Evolutionary conservation across 768 basidiomycete species (phyloP).

Genomic region (Termitomyces sp.): DNA sequence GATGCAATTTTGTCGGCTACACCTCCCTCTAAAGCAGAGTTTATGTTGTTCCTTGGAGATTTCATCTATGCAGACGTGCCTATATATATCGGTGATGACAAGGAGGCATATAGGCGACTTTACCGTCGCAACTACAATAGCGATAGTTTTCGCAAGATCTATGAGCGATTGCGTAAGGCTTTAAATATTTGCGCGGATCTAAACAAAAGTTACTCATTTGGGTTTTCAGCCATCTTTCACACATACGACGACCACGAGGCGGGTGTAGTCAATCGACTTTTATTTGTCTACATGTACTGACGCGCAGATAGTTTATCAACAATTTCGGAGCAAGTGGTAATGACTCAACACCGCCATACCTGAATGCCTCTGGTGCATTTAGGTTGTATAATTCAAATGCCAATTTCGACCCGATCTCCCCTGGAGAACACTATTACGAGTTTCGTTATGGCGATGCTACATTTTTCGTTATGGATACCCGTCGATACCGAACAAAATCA

Average conservation of each 20-base stretch:
- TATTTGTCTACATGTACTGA: not conserved
- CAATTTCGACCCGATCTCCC: slow-evolving; percentile 53
- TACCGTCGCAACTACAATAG: slow-evolving; percentile 70
- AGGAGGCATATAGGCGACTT: slow-evolving; percentile 58
- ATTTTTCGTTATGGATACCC: slow-evolving; percentile 70
- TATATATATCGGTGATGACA: slow-evolving; percentile 54
- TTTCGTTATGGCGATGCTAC: slow-evolving; percentile 68
- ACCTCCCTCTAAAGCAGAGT: slow-evolving; percentile 40
- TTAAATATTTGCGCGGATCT: not conserved
- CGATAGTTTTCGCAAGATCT: slow-evolving; percentile 62
- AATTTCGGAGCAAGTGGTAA: slow-evolving; percentile 62
- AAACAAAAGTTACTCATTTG: slow-evolving; percentile 5
- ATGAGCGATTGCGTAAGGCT: slow-evolving; percentile 65
- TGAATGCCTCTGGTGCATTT: slow-evolving; percentile 61
- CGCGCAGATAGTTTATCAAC: slow-evolving; percentile 50
- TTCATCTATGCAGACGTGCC: slow-evolving; percentile 79
- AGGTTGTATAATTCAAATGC: slow-evolving; percentile 59
- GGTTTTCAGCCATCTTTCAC: slow-evolving; percentile 69
- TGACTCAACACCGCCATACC: slow-evolving; percentile 51
- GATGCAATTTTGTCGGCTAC: not conserved
- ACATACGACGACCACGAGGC: slow-evolving; percentile 78
- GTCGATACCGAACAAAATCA: slow-evolving; percentile 18
- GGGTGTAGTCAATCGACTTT: not conserved
- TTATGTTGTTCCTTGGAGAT: slow-evolving; percentile 71
- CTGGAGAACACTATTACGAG: slow-evolving; percentile 53